Conservation (phyloP, 352 stramenopile genomes). For the Phytopythium litorale region DNA sequence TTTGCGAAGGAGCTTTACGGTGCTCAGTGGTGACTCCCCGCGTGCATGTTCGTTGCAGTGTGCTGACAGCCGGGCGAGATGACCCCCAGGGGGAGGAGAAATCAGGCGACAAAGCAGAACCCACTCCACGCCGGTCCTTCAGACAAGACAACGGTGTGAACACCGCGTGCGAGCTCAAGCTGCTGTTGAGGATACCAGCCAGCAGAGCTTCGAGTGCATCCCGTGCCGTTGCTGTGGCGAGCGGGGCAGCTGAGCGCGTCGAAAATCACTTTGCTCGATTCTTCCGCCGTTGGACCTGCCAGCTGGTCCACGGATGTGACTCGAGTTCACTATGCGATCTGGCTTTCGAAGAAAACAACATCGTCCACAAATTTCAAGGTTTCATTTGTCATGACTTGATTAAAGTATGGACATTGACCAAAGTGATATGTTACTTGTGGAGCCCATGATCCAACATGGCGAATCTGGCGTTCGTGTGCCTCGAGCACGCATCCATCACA, state of each 20-base stretch:
- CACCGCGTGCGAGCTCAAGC: too few species aligned
- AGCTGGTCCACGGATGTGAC: neutral
- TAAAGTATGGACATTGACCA: too few species aligned
- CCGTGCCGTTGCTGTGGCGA: neutral
- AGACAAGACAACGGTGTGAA: too few species aligned
- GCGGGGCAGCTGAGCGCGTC: neutral
- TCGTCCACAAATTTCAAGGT: too few species aligned
- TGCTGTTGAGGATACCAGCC: too few species aligned
- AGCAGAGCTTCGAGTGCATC: too few species aligned
- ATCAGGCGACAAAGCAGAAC: conserved; percentile 7
- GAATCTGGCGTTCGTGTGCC: neutral
- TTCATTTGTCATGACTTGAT: too few species aligned
- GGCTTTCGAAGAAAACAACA: neutral
- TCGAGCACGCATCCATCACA: neutral
- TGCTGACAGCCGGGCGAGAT: too few species aligned
- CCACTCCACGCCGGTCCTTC: neutral
- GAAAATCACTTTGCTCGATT: conserved; percentile 1
- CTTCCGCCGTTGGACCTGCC: neutral
- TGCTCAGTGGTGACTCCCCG: too few species aligned
- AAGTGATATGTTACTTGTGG: too few species aligned
- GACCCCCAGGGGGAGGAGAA: neutral
- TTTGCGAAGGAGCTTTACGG: too few species aligned
- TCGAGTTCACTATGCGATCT: neutral
- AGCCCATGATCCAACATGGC: too few species aligned
- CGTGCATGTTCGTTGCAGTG: neutral